Evolutionary conservation across 1,284 basidiomycete genomes (phyloP).

Genomic region (Malassezia cuniculi): DNA sequence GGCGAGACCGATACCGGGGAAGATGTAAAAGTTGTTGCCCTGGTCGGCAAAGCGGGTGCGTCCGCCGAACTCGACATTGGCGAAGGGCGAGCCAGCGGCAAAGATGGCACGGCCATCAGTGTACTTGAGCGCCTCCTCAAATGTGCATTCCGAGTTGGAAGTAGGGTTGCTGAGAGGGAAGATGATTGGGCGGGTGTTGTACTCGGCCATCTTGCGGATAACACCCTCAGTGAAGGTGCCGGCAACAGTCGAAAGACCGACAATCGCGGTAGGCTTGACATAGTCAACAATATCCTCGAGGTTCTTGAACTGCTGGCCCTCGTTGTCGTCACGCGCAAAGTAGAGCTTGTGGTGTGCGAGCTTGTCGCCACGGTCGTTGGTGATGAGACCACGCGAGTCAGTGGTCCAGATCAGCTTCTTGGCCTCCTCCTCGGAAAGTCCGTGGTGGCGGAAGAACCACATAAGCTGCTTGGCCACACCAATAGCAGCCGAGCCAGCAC

Average conservation of each 20-base stretch:
- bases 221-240: conserved; percentile 67
- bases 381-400: conserved; percentile 42
- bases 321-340: conserved; percentile 39
- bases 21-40: conserved; percentile 63
- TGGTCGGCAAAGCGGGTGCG: conserved; percentile 65
- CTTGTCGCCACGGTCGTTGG: conserved; percentile 35
- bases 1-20: conserved; percentile 35
- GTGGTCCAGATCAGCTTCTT: conserved; percentile 37
- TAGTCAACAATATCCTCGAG: conserved; percentile 69
- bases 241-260: conserved; percentile 77
- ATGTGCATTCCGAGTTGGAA: conserved; percentile 59
- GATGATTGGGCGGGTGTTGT: conserved; percentile 77
- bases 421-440: conserved; percentile 35
- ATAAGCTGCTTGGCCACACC: conserved; percentile 50
- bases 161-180: conserved; percentile 94
- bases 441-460: conserved; percentile 38
- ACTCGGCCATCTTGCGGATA: conserved; percentile 66
- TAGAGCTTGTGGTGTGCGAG: conserved; percentile 36
- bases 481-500: conserved; percentile 74
- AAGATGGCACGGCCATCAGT: conserved; percentile 58
- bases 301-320: conserved; percentile 31
- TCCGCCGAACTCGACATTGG: conserved; percentile 55
- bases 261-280: conserved; percentile 77
- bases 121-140: conserved; percentile 67
- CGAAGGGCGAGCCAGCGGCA: conserved; percentile 81